Evolutionary conservation across 1,284 basidiomycete genomes (phyloP).

Genomic region (Rhodotorula sp.): DNA sequence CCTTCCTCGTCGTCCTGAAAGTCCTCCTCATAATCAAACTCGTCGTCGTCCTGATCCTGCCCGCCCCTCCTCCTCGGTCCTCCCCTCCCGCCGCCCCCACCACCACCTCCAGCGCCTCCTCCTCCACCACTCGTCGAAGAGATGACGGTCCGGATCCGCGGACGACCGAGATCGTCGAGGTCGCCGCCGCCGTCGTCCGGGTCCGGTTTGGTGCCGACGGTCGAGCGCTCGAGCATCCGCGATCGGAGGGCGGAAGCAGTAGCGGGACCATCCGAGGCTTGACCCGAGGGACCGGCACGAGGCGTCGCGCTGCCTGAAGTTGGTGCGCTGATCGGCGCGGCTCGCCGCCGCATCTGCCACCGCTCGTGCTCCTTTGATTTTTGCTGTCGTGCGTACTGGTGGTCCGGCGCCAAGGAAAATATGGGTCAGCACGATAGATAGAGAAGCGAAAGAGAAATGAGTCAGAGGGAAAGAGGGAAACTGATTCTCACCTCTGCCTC

Average conservation of each 20-base stretch:
- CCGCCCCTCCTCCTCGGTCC: slow-evolving; percentile 48
- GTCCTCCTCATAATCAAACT: slow-evolving; percentile 76
- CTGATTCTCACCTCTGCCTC: slow-evolving; percentile 61
- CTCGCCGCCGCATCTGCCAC: slow-evolving; percentile 61
- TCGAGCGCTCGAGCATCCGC: slow-evolving; percentile 32
- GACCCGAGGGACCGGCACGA: slow-evolving; percentile 58
- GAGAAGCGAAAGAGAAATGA: too few species aligned
- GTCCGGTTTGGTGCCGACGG: slow-evolving; percentile 42
- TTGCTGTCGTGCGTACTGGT: slow-evolving; percentile 46
- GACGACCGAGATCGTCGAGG: neutral
- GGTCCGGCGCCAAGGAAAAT: neutral
- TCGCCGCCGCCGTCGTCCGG: neutral
- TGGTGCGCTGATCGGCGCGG: neutral
- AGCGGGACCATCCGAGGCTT: slow-evolving; percentile 62
- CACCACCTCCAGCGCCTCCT: slow-evolving; percentile 9
- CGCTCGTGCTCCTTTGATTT: slow-evolving; percentile 69
- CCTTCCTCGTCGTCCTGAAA: slow-evolving; percentile 83
- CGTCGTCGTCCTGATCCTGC: slow-evolving; percentile 57
- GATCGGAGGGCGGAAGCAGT: slow-evolving; percentile 45
- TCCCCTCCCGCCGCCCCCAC: slow-evolving; percentile 53
- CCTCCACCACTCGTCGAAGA: neutral
- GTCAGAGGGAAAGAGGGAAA: too few species aligned
- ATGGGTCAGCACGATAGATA: too few species aligned
- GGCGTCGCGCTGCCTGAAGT: slow-evolving; percentile 58
- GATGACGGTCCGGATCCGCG: slow-evolving; percentile 5